Conservation (phyloP, 2,329 filamentous ascomycete genomes). For the Neospermospora avenae region DNA sequence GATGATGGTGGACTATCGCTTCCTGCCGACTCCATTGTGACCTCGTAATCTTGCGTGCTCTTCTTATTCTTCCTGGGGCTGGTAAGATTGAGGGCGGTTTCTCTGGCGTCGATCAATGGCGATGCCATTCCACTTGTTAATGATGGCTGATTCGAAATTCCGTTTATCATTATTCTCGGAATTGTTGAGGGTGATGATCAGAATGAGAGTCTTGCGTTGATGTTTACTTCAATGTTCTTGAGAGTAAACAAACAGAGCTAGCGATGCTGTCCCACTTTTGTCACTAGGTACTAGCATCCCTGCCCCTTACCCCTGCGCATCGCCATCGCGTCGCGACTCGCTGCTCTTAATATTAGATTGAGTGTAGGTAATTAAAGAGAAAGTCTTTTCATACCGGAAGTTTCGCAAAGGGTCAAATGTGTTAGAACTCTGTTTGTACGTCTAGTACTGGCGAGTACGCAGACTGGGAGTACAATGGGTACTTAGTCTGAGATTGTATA, state of each 20-base stretch:
- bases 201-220: background rate
- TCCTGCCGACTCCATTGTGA: slow-evolving; percentile 25
- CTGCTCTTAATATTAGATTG: too few species aligned
- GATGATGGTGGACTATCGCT: slow-evolving; percentile 32
- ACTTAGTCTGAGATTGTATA: too few species aligned
- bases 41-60: slow-evolving; percentile 26
- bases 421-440: too few species aligned
- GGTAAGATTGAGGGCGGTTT: slow-evolving; percentile 24
- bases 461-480: too few species aligned
- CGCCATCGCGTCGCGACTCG: too few species aligned
- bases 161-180: slow-evolving; percentile 9
- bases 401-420: too few species aligned
- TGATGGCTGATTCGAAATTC: slow-evolving; percentile 18
- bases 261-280: background rate
- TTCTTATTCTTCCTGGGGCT: slow-evolving; percentile 15
- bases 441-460: too few species aligned
- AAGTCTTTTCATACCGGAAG: too few species aligned
- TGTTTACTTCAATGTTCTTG: background rate
- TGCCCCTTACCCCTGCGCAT: too few species aligned
- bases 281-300: too few species aligned
- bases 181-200: background rate
- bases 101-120: slow-evolving; percentile 21
- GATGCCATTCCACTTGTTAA: slow-evolving; percentile 24
- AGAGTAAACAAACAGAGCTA: background rate
- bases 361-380: too few species aligned